Percentiles rank a stretch among this genome's conserved stretches.
Conservation (phyloP, 169 alveolate genomes). For the Eimeria maxima region DNA sequence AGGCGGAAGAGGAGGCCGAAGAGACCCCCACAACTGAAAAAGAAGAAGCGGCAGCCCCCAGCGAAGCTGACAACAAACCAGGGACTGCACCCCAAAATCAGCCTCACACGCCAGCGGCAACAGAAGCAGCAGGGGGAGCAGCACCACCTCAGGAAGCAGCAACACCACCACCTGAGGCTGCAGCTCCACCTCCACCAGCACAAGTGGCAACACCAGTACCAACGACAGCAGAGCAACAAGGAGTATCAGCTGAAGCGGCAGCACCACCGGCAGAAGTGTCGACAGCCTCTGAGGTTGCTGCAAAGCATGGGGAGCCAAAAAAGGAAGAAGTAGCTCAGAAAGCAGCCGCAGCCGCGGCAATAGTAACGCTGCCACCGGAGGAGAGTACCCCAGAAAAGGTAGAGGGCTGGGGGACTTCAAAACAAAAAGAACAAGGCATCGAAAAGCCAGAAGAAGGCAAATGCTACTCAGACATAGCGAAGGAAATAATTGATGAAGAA, state of each 20-base stretch:
- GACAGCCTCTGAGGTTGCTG: not conserved
- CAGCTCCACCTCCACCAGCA: not conserved
- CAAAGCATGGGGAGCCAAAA: not conserved
- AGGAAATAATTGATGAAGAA: not conserved
- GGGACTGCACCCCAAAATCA: not conserved
- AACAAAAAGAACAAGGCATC: not conserved
- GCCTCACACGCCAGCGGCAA: not conserved
- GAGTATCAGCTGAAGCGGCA: not conserved
- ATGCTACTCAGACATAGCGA: conserved; percentile 32
- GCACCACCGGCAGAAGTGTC: not conserved
- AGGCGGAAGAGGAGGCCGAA: not conserved
- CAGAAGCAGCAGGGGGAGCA: not conserved
- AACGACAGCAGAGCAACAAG: not conserved
- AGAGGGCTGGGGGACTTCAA: not conserved
- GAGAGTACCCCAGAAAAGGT: conserved; percentile 43
- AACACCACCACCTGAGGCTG: not conserved
- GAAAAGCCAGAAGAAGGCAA: not conserved
- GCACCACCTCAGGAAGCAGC: not conserved
- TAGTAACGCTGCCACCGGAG: conserved; percentile 41
- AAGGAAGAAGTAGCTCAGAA: not conserved
- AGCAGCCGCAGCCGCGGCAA: not conserved
- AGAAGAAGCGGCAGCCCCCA: not conserved
- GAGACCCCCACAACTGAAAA: not conserved
- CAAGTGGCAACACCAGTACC: not conserved
- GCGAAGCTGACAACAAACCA: not conserved